These are phyloP conservation scores for Talaromyces albobiverticillius DNA, from an alignment of 2,329 filamentous ascomycete species.

Conservation along the genomic window DNA sequence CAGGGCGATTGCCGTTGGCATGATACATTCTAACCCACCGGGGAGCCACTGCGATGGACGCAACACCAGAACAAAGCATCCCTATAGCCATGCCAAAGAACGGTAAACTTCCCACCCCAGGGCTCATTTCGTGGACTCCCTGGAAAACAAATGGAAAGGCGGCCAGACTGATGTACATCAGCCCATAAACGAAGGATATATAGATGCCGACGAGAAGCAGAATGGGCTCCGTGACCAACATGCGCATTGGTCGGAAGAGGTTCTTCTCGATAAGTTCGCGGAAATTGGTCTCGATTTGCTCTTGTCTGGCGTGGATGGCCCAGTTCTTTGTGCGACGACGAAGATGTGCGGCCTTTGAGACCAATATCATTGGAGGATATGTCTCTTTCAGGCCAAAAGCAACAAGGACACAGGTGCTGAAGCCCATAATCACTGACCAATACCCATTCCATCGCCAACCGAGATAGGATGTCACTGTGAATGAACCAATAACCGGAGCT, in stretches of 20 bases:
- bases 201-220: slow-evolving; percentile 32
- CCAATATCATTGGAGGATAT: slow-evolving; percentile 52
- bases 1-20: slow-evolving; percentile 19
- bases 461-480: too few relatives aligned
- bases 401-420: too few relatives aligned
- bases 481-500: too few relatives aligned
- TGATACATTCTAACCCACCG: slow-evolving; percentile 13
- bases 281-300: slow-evolving; percentile 52
- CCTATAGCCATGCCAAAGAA: slow-evolving; percentile 24
- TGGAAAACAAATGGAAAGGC: slow-evolving; percentile 23
- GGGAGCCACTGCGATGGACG: not conserved
- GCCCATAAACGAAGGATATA: slow-evolving; percentile 28
- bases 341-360: slow-evolving; percentile 51
- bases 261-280: slow-evolving; percentile 48
- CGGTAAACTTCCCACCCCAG: slow-evolving; percentile 17
- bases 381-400: slow-evolving; percentile 50
- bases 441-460: too few relatives aligned
- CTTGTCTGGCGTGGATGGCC: slow-evolving; percentile 57
- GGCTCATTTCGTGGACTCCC: slow-evolving; percentile 17
- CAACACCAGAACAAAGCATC: slow-evolving; percentile 16
- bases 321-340: slow-evolving; percentile 52
- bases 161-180: slow-evolving; percentile 21
- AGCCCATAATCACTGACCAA: too few relatives aligned
- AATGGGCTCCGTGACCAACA: slow-evolving; percentile 42
- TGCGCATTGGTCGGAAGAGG: slow-evolving; percentile 41